Evolutionary conservation across 225 moss, liverwort and hornwort species (phyloP), one percentile per base, ranked within the genome.

Genomic region (Climacium dendroides): DNA sequence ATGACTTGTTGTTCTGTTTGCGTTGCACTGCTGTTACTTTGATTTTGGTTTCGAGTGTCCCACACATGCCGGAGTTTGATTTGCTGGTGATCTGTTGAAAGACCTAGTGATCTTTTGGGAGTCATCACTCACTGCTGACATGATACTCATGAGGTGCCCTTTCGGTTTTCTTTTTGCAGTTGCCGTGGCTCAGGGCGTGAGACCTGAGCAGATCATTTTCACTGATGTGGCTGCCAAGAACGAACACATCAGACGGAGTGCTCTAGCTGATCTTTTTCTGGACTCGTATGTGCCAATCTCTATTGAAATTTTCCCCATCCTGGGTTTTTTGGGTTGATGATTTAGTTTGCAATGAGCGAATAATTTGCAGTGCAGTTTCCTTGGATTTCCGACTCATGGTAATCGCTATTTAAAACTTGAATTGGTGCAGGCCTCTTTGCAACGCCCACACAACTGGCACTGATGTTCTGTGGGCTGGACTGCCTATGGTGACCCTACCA

Each of bases 361-460:
- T 39, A 35, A 35, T 65, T 34, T 13, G 15, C 28, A 64, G 16
- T 59, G 66, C 48, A 59, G 28, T 52, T 59, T 80, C 23, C 32
- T 43, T 74, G 70, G 41, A 62, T 53, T 55, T 74, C 50, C 9
- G 54, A 28, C 29, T 91, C 61, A 53, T 54, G 35, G 28, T n/a
- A 74, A 37, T 78, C 22, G 15, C 57, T 64, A 74, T 74, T 37
- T n/a, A 59, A 80, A 75, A 32, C 26, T 54, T 83, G 60, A 64
- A 90, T 89, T 48, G 54, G 19, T 92, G 86, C 90, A 99, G 99
- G 85, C 99, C 99, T 81, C 96, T 99, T 41, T 99, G 99, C 92
- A 99, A 99, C 80, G 99, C 99, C 11, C 99, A 99, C 87, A 99
- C 99, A 41, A 99, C 97, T 76, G 99, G 99, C 84, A 99, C 99